Base-by-base conservation (phyloP, 495 filamentous ascomycete genomes). In the Penicillium simplicissimum region DNA sequence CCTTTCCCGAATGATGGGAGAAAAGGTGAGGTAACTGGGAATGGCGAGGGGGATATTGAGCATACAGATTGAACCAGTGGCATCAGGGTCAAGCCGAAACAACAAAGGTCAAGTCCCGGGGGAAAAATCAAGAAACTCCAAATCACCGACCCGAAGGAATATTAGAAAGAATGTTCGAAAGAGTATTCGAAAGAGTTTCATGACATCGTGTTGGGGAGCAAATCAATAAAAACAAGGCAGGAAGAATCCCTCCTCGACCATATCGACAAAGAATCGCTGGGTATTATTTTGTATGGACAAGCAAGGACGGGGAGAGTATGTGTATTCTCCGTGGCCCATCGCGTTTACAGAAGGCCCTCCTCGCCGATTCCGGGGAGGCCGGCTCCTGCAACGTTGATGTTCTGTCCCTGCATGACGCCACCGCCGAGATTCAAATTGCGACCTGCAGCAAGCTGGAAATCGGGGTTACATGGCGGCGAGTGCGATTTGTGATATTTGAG, bases 401-500 rank as follows among this genome's bases (percentile, higher is more conserved):
- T 81, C 57, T 80, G 77, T 45, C 78, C 79, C 64, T 81, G 78
- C 79, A 81, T 81, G 28, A 79, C 79, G 42, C 79, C 79, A 23
- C 79, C 78, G 23, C 77, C 79, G 52, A 76, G 71, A 40, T 72
- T 72, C 42, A 81, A 57, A 55, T 74, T 74, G 63, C 75, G 77
- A 55, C 75, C 72, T 59, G 67, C 73, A 52, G 65, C 73, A 66
- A 80, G 71, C 57, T 81, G 78, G 65, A 81, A 76, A 45, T 84
- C 83, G 6, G 78, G 76, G 62, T 79, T 80, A 69, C 90, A 94
- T 59, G 85, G 84, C n/a, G 88, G 88, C 13, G 90, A 91, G 67
- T 94, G 90, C 59, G 87, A 87, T 71, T 92, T 92, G 80, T 94
- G 90, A 68, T 96, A 96, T 85, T 96, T 96, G 14, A 96, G 84